Evolutionary conservation across 805 yeast species (phyloP).

Genomic region (Ogataea methanolica): DNA sequence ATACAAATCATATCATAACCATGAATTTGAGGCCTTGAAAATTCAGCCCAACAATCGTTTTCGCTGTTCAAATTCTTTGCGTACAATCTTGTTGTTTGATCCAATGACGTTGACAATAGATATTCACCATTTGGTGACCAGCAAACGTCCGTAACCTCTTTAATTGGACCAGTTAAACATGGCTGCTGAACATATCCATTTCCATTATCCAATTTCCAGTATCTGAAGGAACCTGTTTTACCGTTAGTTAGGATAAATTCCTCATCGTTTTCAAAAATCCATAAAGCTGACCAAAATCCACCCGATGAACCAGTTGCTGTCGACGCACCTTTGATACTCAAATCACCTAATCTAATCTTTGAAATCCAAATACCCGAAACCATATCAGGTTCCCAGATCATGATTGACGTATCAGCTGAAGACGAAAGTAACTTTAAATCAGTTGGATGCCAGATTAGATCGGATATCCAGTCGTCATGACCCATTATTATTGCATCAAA

Average conservation of each 20-base stretch:
- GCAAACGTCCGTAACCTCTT: constrained; percentile 68
- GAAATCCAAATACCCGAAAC: constrained; percentile 90
- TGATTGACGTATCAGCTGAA: constrained; percentile 88
- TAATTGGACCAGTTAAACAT: constrained; percentile 74
- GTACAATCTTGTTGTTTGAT: constrained; percentile 87
- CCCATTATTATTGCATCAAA: constrained; percentile 96
- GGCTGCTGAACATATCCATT: constrained; percentile 31
- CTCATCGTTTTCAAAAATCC: constrained; percentile 48
- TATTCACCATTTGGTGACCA: constrained; percentile 71
- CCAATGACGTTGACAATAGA: constrained; percentile 74
- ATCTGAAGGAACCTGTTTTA: constrained; percentile 88
- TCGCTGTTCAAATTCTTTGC: constrained; percentile 32
- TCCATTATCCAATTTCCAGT: constrained; percentile 46
- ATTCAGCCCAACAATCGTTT: constrained; percentile 72
- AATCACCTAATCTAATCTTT: constrained; percentile 76
- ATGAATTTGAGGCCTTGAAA: constrained; percentile 96
- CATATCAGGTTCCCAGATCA: constrained; percentile 89
- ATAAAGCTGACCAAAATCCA: constrained; percentile 59
- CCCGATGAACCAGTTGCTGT: constrained; percentile 95
- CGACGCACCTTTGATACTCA: constrained; percentile 93
- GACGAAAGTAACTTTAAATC: constrained; percentile 67
- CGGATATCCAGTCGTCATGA: constrained; percentile 96
- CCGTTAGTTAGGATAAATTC: constrained; percentile 74
- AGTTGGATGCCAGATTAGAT: constrained; percentile 74
- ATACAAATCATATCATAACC: constrained; percentile 94